phyloP scores from a whole-genome alignment of 495 filamentous ascomycete genomes.

The Daldinia vernicosa region DNA sequence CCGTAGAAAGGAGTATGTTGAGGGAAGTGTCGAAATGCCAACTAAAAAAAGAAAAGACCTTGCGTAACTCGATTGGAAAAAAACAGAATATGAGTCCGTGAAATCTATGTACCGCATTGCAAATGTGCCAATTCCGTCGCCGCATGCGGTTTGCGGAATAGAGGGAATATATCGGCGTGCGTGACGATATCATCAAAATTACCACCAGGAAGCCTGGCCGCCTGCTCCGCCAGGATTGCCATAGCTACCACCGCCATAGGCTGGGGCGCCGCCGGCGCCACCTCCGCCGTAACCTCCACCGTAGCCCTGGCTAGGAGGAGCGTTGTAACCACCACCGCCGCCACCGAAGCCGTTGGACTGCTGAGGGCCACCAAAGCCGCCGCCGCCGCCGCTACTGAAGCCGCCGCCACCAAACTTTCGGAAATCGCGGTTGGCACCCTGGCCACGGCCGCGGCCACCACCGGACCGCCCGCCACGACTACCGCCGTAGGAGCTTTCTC shows the following conservation, averaged over 20 bases:
- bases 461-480: conserved; percentile 76
- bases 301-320: conserved; percentile 49
- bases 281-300: conserved; percentile 60
- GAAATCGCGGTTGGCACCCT: conserved; percentile 83
- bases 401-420: conserved; percentile 76
- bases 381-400: conserved; percentile 60
- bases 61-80: conserved; percentile 35
- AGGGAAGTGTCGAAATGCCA: conserved; percentile 45
- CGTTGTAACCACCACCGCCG: conserved; percentile 60
- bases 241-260: conserved; percentile 65
- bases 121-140: conserved; percentile 22
- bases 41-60: conserved; percentile 45
- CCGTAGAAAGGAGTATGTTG: conserved; percentile 53
- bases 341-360: conserved; percentile 57
- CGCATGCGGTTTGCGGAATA: conserved; percentile 31
- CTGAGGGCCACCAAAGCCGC: conserved; percentile 17
- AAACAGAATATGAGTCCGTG: conserved; percentile 40
- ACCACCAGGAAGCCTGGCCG: conserved; percentile 95
- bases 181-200: conserved; percentile 54
- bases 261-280: conserved; percentile 31
- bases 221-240: conserved; percentile 87
- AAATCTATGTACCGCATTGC: conserved; percentile 44
- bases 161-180: conserved; percentile 17
- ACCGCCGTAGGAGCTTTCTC: conserved; percentile 84
- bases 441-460: conserved; percentile 71